Percentiles rank a stretch among this genome's conserved stretches.
These are phyloP conservation scores for Lippia alba DNA, from an alignment of 305 asterid genomes.

Conservation along the genomic window DNA sequence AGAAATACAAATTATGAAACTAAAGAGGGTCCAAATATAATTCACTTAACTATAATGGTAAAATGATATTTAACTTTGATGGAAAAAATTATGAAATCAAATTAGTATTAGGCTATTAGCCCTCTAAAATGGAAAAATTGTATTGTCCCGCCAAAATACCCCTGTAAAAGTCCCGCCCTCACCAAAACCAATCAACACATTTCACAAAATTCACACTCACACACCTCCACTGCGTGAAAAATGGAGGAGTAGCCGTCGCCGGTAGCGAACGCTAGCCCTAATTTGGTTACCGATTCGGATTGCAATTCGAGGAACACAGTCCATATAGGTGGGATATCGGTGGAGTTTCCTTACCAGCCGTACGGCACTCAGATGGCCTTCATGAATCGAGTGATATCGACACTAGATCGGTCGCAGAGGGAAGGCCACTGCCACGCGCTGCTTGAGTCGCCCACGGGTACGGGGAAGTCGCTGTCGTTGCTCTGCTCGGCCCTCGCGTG, in stretches of 20 bases:
- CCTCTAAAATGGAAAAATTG: too few relatives aligned
- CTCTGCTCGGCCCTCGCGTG: constrained; percentile 91
- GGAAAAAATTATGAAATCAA: too few relatives aligned
- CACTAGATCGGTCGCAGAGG: constrained; percentile 71
- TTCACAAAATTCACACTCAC: neutral
- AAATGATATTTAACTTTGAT: too few relatives aligned
- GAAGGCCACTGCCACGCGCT: constrained; percentile 86
- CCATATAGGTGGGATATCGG: constrained; percentile 82
- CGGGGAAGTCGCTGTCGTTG: constrained; percentile 87
- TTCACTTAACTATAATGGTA: too few relatives aligned
- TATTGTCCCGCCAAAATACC: constrained; percentile 5
- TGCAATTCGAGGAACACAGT: constrained; percentile 39
- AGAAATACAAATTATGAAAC: too few relatives aligned
- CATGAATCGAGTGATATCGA: constrained; percentile 86
- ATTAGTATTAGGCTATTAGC: too few relatives aligned
- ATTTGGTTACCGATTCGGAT: constrained; percentile 27
- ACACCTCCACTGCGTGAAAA: constrained; percentile 25
- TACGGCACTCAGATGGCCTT: constrained; percentile 89
- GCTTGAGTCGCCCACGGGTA: constrained; percentile 97
- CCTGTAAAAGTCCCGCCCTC: neutral
- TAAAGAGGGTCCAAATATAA: too few relatives aligned
- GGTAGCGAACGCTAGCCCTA: constrained; percentile 37
- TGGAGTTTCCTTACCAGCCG: constrained; percentile 90
- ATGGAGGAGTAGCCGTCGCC: constrained; percentile 36
- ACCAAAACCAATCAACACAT: neutral